Base-by-base conservation (phyloP, 495 filamentous ascomycete genomes). In the Aspergillus conjunctus region DNA sequence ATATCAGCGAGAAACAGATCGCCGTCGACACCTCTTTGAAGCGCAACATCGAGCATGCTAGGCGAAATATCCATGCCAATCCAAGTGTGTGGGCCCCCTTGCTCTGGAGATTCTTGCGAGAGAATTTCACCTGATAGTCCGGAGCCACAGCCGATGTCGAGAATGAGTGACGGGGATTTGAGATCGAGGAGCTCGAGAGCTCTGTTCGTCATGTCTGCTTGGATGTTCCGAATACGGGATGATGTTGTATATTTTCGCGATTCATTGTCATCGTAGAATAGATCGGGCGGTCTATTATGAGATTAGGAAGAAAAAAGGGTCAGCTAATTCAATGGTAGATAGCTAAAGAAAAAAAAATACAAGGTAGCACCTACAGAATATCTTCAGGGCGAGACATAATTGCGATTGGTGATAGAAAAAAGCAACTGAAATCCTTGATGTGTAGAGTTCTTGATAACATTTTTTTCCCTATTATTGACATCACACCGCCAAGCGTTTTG, bases 241-340 rank as follows among this genome's bases (percentile, higher is more conserved):
- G 86, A 91, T 31, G 93, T 97, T n/a, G 95, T 98, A 78, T 98
- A 98, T 79, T 96, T 93, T 71, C 88, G 88, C 14, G 94, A 92
- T 79, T 96, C 92, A 79, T 83, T 82, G 74, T 97, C 95, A 77
- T 96, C 89, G 80, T 98, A 98, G 79, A 93, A 94, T 66, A 98
- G 85, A 79, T 98, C 94, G 59, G 94, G 92, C 51, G 91, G 90
- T 66, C 92, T 96, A 17, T 45, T 11, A 56, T 41, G 2, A 12
- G 34, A 43, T 4, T 43, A 22, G 14, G 18, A 12, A 31, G 17
- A 21, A 48, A 11, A 18, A 48, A 18, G n/a, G 17, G 44, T 48
- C 18, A 48, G 44, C 21, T 1, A 11, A 20, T 48, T 22, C 44
- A 20, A 7, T 48, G n/a, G 32, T 21, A 20, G 11, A 10, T n/a